Percentiles rank a stretch among this genome's conserved stretches.
Conservation (phyloP, 2,329 filamentous ascomycete genomes). For the Ophiocordyceps unilateralis region DNA sequence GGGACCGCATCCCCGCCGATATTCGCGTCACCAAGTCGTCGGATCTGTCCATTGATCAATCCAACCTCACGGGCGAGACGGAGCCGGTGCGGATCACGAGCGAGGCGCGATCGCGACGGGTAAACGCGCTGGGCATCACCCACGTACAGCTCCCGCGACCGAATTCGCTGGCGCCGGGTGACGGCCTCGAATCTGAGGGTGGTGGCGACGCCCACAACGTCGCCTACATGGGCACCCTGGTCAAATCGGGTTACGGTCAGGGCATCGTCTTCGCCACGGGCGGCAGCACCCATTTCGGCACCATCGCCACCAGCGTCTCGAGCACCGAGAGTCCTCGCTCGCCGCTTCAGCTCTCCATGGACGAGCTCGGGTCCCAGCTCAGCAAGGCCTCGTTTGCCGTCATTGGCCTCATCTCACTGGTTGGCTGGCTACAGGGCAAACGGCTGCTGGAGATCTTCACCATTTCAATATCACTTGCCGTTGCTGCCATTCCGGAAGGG, state of each 20-base stretch:
- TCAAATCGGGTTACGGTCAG: constrained; percentile 87
- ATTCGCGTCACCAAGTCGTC: constrained; percentile 82
- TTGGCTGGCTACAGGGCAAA: constrained; percentile 83
- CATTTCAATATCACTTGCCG: constrained; percentile 89
- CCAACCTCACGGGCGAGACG: constrained; percentile 92
- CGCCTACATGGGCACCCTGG: constrained; percentile 93
- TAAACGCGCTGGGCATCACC: constrained; percentile 11
- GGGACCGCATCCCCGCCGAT: constrained; percentile 90
- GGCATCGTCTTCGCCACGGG: constrained; percentile 96
- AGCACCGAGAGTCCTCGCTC: constrained; percentile 92
- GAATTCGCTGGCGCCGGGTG: constrained; percentile 24
- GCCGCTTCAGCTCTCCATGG: constrained; percentile 90
- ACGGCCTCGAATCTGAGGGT: constrained; percentile 38
- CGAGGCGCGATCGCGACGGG: constrained; percentile 29
- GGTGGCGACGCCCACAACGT: constrained; percentile 73
- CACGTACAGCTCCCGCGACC: constrained; percentile 14
- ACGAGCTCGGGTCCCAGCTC: constrained; percentile 85
- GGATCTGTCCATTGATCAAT: constrained; percentile 87
- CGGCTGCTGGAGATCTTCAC: constrained; percentile 88
- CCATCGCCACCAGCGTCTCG: constrained; percentile 83
- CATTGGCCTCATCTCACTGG: constrained; percentile 79
- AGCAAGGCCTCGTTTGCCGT: constrained; percentile 95
- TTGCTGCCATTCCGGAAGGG: constrained; percentile 93
- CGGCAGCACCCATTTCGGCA: constrained; percentile 84
- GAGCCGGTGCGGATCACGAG: constrained; percentile 71